These are phyloP conservation scores for Chlorociboria aeruginascens DNA, from an alignment of 495 filamentous ascomycete species.

Conservation along the genomic window DNA sequence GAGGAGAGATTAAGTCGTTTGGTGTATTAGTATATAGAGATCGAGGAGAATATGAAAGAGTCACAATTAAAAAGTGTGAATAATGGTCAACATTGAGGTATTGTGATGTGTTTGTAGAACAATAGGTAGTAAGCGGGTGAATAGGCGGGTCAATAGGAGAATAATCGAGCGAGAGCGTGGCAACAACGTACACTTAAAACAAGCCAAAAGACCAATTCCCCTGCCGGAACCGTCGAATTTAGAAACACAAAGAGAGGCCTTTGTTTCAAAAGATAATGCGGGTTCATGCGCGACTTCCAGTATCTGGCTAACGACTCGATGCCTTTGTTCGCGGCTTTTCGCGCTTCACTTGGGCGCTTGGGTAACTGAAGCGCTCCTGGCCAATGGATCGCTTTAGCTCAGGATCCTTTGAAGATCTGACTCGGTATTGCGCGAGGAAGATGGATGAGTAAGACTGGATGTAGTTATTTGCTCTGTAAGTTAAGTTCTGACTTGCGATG, in stretches of 20 bases:
- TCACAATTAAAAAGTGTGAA: slow-evolving; percentile 21
- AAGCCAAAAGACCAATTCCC: slow-evolving; percentile 2
- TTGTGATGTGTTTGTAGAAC: slow-evolving; percentile 13
- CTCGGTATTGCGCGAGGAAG: too few relatives aligned
- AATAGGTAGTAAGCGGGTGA: slow-evolving; percentile 11
- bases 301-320: slow-evolving; percentile 12
- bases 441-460: background rate
- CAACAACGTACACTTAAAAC: slow-evolving; percentile 16
- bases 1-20: background rate
- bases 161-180: slow-evolving; percentile 2
- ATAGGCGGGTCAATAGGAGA: slow-evolving; percentile 2
- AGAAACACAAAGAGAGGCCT: slow-evolving; percentile 11
- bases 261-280: slow-evolving; percentile 16
- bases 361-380: slow-evolving; percentile 5
- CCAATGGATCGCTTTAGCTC: background rate
- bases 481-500: slow-evolving; percentile 12
- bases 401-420: background rate
- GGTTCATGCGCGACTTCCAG: slow-evolving; percentile 2
- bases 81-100: slow-evolving; percentile 6
- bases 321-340: slow-evolving; percentile 14
- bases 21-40: slow-evolving; percentile 6
- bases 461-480: slow-evolving; percentile 5
- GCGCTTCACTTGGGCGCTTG: slow-evolving; percentile 18
- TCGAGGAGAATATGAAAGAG: slow-evolving; percentile 9
- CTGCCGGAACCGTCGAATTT: background rate